These are phyloP conservation scores for Hygrocybe coccinea DNA, from an alignment of 768 basidiomycete species.

Conservation along the genomic window DNA sequence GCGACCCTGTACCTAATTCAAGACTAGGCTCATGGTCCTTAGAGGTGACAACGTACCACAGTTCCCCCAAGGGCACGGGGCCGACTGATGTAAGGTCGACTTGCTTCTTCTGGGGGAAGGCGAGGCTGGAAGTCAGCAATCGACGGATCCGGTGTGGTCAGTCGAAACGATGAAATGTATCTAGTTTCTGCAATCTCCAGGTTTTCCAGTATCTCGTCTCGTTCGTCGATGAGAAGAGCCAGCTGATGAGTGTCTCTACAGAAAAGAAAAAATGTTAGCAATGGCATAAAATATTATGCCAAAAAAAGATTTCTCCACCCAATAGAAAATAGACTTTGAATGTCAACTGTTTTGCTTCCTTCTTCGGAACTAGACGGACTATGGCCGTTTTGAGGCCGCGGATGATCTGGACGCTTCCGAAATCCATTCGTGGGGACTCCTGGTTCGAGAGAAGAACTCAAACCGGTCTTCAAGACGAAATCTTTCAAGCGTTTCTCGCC, in stretches of 20 bases:
- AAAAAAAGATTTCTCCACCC: slow-evolving; percentile 43
- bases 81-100: slow-evolving; percentile 60
- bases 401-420: neutral
- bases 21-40: neutral
- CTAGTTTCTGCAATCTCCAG: slow-evolving; percentile 75
- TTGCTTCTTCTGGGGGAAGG: slow-evolving; percentile 36
- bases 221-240: slow-evolving; percentile 65
- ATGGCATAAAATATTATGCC: neutral
- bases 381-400: slow-evolving; percentile 37
- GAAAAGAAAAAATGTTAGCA: slow-evolving; percentile 4
- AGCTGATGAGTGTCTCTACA: slow-evolving; percentile 63
- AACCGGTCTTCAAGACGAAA: slow-evolving; percentile 57
- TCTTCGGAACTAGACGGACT: slow-evolving; percentile 40
- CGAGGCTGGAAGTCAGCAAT: slow-evolving; percentile 53
- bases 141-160: slow-evolving; percentile 70
- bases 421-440: slow-evolving; percentile 12
- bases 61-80: slow-evolving; percentile 50
- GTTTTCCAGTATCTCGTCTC: slow-evolving; percentile 72
- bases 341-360: slow-evolving; percentile 53
- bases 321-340: slow-evolving; percentile 70
- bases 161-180: slow-evolving; percentile 71
- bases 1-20: slow-evolving; percentile 7
- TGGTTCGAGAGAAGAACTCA: slow-evolving; percentile 53
- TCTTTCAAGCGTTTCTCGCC: slow-evolving; percentile 72
- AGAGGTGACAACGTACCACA: neutral